phyloP scores from a whole-genome alignment of 257 asterid genomes.

The Cordia subcordata region DNA sequence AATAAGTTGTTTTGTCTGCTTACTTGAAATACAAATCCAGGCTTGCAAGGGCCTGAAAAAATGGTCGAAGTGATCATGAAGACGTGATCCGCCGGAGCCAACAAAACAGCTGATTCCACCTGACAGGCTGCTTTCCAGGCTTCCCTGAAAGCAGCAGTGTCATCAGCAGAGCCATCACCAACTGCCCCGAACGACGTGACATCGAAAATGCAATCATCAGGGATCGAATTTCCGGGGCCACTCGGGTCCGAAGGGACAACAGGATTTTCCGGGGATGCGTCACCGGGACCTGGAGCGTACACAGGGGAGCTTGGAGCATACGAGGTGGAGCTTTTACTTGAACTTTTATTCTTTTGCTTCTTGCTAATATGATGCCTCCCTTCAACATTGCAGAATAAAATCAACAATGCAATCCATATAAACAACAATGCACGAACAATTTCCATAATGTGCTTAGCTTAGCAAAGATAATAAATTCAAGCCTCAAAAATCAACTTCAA shows the following conservation, averaged over 20 bases:
- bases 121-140: slow-evolving; percentile 95
- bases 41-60: slow-evolving; percentile 83
- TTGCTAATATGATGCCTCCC: slow-evolving; percentile 40
- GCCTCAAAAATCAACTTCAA: not conserved
- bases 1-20: not conserved
- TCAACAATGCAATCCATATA: slow-evolving; percentile 10
- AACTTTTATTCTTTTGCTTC: slow-evolving; percentile 27
- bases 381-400: slow-evolving; percentile 27
- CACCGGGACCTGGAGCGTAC: slow-evolving; percentile 21
- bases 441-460: slow-evolving; percentile 23
- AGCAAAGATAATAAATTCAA: not conserved
- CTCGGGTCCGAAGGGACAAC: slow-evolving; percentile 40
- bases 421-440: slow-evolving; percentile 5
- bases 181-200: slow-evolving; percentile 69
- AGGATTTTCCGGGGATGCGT: slow-evolving; percentile 3
- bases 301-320: slow-evolving; percentile 20
- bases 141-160: slow-evolving; percentile 70
- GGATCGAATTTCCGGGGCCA: slow-evolving; percentile 19
- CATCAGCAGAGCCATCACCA: slow-evolving; percentile 75
- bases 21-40: slow-evolving; percentile 83
- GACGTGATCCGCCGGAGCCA: slow-evolving; percentile 45
- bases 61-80: slow-evolving; percentile 79
- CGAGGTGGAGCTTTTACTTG: not conserved
- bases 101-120: slow-evolving; percentile 51
- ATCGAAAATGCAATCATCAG: slow-evolving; percentile 45